Conservation (phyloP, 768 basidiomycete genomes). For the Amanita subjunquillea region DNA sequence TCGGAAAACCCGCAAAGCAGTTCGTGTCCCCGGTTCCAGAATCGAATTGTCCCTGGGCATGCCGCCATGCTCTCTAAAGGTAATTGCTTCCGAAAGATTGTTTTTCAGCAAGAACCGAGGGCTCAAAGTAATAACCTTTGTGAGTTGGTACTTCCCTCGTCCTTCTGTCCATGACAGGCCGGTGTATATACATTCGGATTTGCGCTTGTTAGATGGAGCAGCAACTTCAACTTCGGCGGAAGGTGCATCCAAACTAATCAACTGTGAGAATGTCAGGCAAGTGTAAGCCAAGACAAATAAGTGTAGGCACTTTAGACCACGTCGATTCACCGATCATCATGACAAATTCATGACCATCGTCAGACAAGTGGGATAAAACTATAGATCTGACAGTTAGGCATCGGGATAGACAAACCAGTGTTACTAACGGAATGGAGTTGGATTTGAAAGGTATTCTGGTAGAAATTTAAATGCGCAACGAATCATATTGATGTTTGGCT, state of each 20-base stretch:
- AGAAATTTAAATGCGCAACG: background rate
- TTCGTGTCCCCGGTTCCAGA: slow-evolving; percentile 59
- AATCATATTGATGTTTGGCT: slow-evolving; percentile 6
- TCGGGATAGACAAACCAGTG: background rate
- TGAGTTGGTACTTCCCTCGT: slow-evolving; percentile 93
- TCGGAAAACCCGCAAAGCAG: slow-evolving; percentile 58
- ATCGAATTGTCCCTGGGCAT: slow-evolving; percentile 49
- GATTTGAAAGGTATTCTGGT: slow-evolving; percentile 26
- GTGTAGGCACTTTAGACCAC: slow-evolving; percentile 74
- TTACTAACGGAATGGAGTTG: slow-evolving; percentile 74
- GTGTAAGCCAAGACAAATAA: background rate
- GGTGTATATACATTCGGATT: slow-evolving; percentile 60
- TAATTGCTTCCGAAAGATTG: slow-evolving; percentile 53
- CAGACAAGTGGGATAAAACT: slow-evolving; percentile 84
- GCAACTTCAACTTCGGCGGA: slow-evolving; percentile 81
- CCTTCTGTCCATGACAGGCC: slow-evolving; percentile 93
- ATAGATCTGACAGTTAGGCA: slow-evolving; percentile 1
- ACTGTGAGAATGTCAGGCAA: slow-evolving; percentile 25
- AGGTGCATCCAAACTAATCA: slow-evolving; percentile 86
- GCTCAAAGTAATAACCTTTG: slow-evolving; percentile 84
- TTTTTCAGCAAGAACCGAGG: slow-evolving; percentile 92
- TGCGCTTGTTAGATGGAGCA: slow-evolving; percentile 52
- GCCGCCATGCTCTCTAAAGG: slow-evolving; percentile 79
- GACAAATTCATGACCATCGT: slow-evolving; percentile 74
- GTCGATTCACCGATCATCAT: slow-evolving; percentile 72